Percentiles rank a stretch among this genome's conserved stretches.
These are phyloP conservation scores for Penstemon newberryi DNA, from an alignment of 257 asterid species.

Conservation along the genomic window DNA sequence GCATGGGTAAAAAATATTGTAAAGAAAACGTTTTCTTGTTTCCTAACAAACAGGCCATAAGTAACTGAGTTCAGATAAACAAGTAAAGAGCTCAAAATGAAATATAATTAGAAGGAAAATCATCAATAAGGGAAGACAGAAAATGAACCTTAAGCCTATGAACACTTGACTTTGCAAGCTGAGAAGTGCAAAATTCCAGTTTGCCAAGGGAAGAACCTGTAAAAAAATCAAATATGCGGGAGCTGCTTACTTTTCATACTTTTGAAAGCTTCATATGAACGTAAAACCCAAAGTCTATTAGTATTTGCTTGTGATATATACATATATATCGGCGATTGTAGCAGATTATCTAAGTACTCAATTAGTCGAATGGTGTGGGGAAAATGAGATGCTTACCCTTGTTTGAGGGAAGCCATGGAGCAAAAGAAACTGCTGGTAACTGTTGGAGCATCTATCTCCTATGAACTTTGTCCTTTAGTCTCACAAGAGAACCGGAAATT, in stretches of 20 bases:
- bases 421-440: constrained; percentile 35
- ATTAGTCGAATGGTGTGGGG: not conserved
- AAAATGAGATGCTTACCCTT: constrained; percentile 23
- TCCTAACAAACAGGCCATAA: no score
- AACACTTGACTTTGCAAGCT: constrained; percentile 28
- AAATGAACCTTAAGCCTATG: constrained; percentile 33
- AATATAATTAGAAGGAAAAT: not conserved
- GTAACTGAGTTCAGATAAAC: not conserved
- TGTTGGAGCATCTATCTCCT: constrained; percentile 41
- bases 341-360: no score
- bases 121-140: not conserved
- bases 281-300: not conserved
- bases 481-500: no score
- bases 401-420: constrained; percentile 40
- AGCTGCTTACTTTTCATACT: no score
- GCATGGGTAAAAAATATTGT: no score
- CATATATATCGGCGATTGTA: no score
- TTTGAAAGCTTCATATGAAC: not conserved
- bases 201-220: no score
- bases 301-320: no score
- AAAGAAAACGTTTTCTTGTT: no score
- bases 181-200: constrained; percentile 28
- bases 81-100: not conserved
- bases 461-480: not conserved
- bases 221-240: no score